These are phyloP conservation scores for Infundibulicybe gibba DNA, from an alignment of 768 basidiomycete genomes.

Conservation along the genomic window DNA sequence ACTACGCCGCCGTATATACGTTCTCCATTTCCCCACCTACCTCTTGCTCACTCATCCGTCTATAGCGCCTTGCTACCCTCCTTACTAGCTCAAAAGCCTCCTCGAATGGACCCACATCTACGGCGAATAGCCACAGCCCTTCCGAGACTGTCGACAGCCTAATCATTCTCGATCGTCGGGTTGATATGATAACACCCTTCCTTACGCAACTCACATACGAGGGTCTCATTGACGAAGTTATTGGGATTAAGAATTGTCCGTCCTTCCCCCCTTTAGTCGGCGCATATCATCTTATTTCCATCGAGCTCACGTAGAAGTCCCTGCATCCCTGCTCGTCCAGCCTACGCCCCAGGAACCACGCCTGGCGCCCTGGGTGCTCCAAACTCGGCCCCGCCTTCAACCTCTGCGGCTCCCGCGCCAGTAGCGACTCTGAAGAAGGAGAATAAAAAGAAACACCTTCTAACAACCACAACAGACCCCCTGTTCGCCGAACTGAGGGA, in stretches of 20 bases:
- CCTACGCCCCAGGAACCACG: constrained; percentile 35
- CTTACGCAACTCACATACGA: constrained; percentile 96
- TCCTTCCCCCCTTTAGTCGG: neutral
- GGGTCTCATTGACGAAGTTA: constrained; percentile 89
- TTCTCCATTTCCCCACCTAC: constrained; percentile 2
- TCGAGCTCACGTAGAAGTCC: constrained; percentile 78
- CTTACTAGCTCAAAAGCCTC: constrained; percentile 49
- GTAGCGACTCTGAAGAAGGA: constrained; percentile 61
- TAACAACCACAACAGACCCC: constrained; percentile 75
- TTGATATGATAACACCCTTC: constrained; percentile 94
- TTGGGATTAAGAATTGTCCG: constrained; percentile 85
- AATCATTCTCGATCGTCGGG: constrained; percentile 84
- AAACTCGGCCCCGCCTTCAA: constrained; percentile 35
- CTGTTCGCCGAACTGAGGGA: constrained; percentile 84
- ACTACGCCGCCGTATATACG: constrained; percentile 66
- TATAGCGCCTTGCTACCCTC: constrained; percentile 73
- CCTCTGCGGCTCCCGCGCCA: constrained; percentile 33
- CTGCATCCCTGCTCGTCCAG: constrained; percentile 61
- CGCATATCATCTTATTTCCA: constrained; percentile 7
- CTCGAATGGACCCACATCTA: constrained; percentile 18
- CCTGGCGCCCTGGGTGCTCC: constrained; percentile 25
- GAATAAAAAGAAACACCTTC: constrained; percentile 85
- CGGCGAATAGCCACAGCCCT: constrained; percentile 35
- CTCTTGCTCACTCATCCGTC: neutral
- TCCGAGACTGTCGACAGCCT: constrained; percentile 77